A percentile compares a stretch with the other conserved stretches of the same genome.
Evolutionary conservation across 2,329 filamentous ascomycete species (phyloP).

Genomic region (Colletotrichum caudatum): DNA sequence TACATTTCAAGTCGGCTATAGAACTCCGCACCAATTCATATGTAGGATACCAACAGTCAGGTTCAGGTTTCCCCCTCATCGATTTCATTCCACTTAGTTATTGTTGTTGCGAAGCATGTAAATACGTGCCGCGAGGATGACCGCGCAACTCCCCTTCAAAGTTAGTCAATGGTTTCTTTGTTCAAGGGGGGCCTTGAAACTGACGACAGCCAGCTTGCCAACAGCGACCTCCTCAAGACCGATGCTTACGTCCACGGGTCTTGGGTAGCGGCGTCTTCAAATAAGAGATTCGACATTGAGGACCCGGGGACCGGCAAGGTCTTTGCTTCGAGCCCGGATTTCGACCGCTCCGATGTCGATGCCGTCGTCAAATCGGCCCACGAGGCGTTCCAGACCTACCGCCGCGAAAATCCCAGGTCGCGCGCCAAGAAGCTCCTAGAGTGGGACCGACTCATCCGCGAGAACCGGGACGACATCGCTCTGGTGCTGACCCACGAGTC

Average conservation of each 20-base stretch:
- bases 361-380: constrained; percentile 52
- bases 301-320: constrained; percentile 64
- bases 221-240: constrained; percentile 60
- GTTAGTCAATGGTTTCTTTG: background rate
- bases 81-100: too few species aligned
- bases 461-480: constrained; percentile 54
- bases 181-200: fast-evolving
- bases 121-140: background rate
- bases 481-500: constrained; percentile 61
- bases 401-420: constrained; percentile 52
- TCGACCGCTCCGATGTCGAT: constrained; percentile 54
- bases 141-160: constrained; percentile 14
- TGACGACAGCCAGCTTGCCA: constrained; percentile 52
- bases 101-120: background rate
- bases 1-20: constrained; percentile 2
- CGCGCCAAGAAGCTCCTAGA: constrained; percentile 52
- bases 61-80: background rate
- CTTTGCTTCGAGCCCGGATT: constrained; percentile 64
- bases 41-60: background rate
- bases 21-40: background rate
- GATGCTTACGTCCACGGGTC: constrained; percentile 63
- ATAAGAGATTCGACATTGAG: constrained; percentile 62
- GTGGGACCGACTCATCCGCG: constrained; percentile 54
- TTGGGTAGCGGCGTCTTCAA: constrained; percentile 60
- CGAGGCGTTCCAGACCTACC: constrained; percentile 53